Conservation (phyloP, 176 grass and related monocot genomes). For the Avena sativa region DNA sequence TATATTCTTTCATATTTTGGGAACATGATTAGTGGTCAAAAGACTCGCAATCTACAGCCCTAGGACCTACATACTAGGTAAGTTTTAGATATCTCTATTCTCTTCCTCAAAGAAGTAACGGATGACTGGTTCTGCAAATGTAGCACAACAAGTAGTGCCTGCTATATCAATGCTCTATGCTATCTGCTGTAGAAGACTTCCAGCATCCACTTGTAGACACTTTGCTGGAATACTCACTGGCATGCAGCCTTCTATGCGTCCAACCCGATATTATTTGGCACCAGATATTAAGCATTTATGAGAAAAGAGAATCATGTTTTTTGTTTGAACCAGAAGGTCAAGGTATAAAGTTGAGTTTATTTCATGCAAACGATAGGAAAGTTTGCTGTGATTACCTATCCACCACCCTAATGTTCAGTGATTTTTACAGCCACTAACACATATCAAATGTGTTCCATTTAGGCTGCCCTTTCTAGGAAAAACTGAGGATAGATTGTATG, state of each 20-base stretch:
- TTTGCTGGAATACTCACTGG: not conserved
- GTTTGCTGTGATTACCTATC: not conserved
- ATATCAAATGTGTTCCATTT: slow-evolving; percentile 14
- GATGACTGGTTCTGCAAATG: not conserved
- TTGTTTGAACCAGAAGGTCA: not conserved
- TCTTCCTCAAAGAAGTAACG: not conserved
- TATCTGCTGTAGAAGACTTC: not conserved
- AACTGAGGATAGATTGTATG: not conserved
- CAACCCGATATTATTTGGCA: slow-evolving; percentile 6
- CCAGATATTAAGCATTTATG: not conserved
- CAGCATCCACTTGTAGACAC: not conserved
- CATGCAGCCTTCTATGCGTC: not conserved
- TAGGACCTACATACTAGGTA: slow-evolving; percentile 23
- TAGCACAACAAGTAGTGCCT: not conserved
- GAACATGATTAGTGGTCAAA: not conserved
- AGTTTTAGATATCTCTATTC: not conserved
- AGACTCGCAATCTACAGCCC: not conserved
- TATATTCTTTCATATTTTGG: not conserved
- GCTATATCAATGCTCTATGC: not conserved
- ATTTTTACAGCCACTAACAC: slow-evolving; percentile 11
- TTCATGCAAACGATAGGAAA: not conserved
- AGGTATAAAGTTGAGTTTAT: not conserved
- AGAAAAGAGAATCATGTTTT: not conserved
- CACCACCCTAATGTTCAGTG: not conserved
- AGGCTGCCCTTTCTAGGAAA: slow-evolving; percentile 3